Base-by-base conservation (phyloP, 192 early-diverging fungal species). In the Radiomyces spectabilis region DNA sequence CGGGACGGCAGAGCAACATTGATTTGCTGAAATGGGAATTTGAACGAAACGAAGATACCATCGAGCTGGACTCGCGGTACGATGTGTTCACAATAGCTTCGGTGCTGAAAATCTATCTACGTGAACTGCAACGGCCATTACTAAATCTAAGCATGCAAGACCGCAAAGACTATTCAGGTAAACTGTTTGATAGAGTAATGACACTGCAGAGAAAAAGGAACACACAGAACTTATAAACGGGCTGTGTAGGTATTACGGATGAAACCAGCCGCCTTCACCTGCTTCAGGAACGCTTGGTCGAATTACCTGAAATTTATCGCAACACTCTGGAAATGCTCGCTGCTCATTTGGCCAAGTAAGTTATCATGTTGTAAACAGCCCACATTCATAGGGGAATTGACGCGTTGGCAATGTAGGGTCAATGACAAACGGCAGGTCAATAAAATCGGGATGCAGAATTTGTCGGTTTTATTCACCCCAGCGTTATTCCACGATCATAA, bases 371-470 rank as follows among this genome's bases (percentile, higher is more conserved):
- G n/a, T n/a, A n/a, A n/a, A n/a, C n/a, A n/a, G n/a, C n/a, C n/a
- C n/a, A n/a, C n/a, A n/a, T n/a, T n/a, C n/a, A n/a, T n/a, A n/a
- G n/a, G n/a, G n/a, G n/a, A n/a, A n/a, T n/a, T n/a, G n/a, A n/a
- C n/a, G n/a, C n/a, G 33, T 5, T 27, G 34, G 9, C 9, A 13
- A 34, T 29, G 21, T 47, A 81, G 80, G 18, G 55, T 85, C 3
- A 56, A 71, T 29, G 29, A 43, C 0, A 51, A 80, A 16, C 62
- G 73, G 15, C 70, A 74, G 16, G 52, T 62, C 16, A 86, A 86
- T 73, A 86, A 86, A 47, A 86, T 86, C 83, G 75, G 67, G 6
- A 57, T 74, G 2, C 64, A 63, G 21, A 86, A 86, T 55, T 31
- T 86, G 0, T 76, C 76, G 1, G 54, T 84, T 45, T 71, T 86